Percentiles rank a stretch among this genome's conserved stretches.
phyloP scores from a whole-genome alignment of 495 filamentous ascomycete genomes.

The Venustampulla echinocandica region DNA sequence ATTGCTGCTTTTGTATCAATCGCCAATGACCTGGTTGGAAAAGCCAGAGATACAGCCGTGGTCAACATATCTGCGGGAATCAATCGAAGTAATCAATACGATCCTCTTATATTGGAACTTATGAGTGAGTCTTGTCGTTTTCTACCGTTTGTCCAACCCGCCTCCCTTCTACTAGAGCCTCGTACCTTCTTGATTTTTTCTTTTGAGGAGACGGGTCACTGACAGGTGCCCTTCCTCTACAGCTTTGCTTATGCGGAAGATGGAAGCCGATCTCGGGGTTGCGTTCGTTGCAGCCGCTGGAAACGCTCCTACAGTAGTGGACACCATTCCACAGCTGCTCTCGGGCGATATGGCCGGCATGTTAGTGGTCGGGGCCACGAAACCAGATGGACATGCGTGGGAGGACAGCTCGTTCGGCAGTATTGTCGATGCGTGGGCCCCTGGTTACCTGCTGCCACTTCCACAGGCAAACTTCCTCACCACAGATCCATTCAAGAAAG shows the following conservation, averaged over 20 bases:
- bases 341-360: background rate
- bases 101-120: background rate
- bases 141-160: background rate
- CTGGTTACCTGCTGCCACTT: background rate
- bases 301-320: background rate
- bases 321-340: background rate
- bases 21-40: background rate
- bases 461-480: background rate
- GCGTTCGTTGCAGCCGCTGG: background rate
- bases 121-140: background rate
- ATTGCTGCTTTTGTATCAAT: background rate
- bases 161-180: background rate
- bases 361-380: background rate
- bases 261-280: background rate
- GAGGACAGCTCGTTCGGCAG: background rate
- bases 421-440: background rate
- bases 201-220: background rate
- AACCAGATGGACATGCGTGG: background rate
- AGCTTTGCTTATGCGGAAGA: background rate
- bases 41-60: background rate
- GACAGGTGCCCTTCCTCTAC: background rate
- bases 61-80: background rate
- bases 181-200: background rate
- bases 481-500: background rate
- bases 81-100: background rate